These are phyloP conservation scores for Sugiyamaella smithiae DNA, from an alignment of 805 yeast genomes.

Conservation along the genomic window DNA sequence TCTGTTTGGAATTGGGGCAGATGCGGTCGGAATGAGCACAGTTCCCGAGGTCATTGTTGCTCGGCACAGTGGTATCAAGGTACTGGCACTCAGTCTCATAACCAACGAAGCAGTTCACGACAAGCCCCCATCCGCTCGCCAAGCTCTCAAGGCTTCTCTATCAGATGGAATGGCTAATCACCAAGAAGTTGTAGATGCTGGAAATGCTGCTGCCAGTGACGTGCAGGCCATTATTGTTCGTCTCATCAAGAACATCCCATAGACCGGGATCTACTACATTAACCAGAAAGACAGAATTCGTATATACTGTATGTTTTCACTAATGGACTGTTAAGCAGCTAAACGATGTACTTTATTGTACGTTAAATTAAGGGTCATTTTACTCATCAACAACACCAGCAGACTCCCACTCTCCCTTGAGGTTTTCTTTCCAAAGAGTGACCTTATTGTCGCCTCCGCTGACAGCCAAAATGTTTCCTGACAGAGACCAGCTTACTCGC, in stretches of 20 bases:
- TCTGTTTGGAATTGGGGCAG: slow-evolving; percentile 73
- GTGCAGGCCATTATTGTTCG: slow-evolving; percentile 58
- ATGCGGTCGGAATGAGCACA: slow-evolving; percentile 96
- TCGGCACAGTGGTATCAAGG: slow-evolving; percentile 79
- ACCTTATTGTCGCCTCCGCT: slow-evolving; percentile 96
- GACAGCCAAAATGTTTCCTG: slow-evolving; percentile 93
- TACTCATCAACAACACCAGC: slow-evolving; percentile 95
- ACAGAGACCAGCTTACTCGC: slow-evolving; percentile 97
- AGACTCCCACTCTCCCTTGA: slow-evolving; percentile 91
- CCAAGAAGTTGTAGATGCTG: slow-evolving; percentile 85
- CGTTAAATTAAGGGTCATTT: too few species aligned
- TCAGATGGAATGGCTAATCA: slow-evolving; percentile 79
- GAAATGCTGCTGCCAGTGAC: slow-evolving; percentile 75
- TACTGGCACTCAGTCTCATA: slow-evolving; percentile 79
- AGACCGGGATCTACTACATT: background rate
- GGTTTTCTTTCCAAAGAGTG: slow-evolving; percentile 92
- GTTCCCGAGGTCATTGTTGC: slow-evolving; percentile 95
- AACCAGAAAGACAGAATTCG: background rate
- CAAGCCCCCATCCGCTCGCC: slow-evolving; percentile 36
- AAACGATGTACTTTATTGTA: too few species aligned
- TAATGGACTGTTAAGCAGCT: too few species aligned
- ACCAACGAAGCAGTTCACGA: slow-evolving; percentile 79
- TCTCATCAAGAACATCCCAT: background rate
- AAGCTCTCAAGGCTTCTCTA: slow-evolving; percentile 19
- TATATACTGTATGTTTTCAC: too few species aligned